Evolutionary conservation across 495 filamentous ascomycete genomes (phyloP), one percentile per base, ranked within the genome.

Genomic region (Daldinia loculata): DNA sequence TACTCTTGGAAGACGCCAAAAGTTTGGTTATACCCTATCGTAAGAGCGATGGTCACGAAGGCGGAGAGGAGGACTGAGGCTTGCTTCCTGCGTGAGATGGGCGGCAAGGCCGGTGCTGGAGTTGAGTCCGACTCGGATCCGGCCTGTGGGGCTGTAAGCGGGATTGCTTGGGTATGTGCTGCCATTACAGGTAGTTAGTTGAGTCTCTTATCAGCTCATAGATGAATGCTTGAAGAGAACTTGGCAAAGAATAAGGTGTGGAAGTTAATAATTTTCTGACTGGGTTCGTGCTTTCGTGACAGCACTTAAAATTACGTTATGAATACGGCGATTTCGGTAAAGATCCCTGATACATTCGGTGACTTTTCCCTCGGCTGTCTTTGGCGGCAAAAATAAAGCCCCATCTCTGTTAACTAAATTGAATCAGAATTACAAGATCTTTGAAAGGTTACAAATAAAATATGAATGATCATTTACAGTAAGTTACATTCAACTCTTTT

Each of bases 11-110:
- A 85, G 1, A 85, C 77, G 8, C 82, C 82, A 43, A 79, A 86
- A 53, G 74, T 76, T 48, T 85, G 83, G 52, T 86, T 84, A 64
- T 84, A 80, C n/a, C 83, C 82, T 60, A 86, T 83, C 1, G 84
- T 85, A 9, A 84, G 75, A 62, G 77, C 79, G 30, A 84, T 80
- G 43, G 80, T 80, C 1, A 80, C 60, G 56, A 86, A 86, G 29
- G 77, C 77, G 0, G 83, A 79, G 12, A 77, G 53, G 34, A 86
- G 75, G 19, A 84, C 82, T 4, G 79, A 55, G 17, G 78, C 75
- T 78, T 86, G 84, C 48, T 82, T 81, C 39, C 70, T 77, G 19
- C 76, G 77, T 0, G 83, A 80, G 48, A 79, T 74, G 1, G 79
- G 68, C 38, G 70, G 71, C n/a, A 80, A 62, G 32, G 63, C 76